phyloP scores from a whole-genome alignment of 768 basidiomycete genomes.

The Zangia roseola region DNA sequence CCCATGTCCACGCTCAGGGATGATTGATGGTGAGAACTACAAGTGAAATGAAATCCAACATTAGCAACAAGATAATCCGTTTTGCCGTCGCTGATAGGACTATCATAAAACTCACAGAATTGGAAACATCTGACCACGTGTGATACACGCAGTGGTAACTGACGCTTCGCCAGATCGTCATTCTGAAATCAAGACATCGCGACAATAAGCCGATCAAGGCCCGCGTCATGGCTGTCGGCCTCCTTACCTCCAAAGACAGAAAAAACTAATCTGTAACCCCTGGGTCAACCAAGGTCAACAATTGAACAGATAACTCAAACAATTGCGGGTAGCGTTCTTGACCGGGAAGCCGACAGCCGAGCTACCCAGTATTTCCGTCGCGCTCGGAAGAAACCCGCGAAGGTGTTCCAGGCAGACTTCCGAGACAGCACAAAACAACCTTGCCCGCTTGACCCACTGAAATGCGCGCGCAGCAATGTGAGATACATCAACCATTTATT shows the following conservation, averaged over 20 bases:
- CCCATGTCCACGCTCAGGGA: conserved; percentile 8
- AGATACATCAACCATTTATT: too few relatives aligned
- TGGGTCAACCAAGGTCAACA: not conserved
- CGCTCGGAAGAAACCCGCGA: not conserved
- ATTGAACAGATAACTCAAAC: not conserved
- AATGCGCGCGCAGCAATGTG: too few relatives aligned
- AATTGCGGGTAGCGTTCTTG: not conserved
- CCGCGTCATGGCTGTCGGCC: not conserved
- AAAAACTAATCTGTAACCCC: not conserved
- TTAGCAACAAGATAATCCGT: not conserved
- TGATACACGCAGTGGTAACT: not conserved
- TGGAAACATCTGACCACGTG: too few relatives aligned
- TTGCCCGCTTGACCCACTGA: too few relatives aligned
- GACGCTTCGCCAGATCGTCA: not conserved
- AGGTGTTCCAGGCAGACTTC: not conserved
- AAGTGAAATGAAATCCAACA: not conserved
- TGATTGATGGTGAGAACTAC: not conserved
- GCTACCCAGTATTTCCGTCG: not conserved
- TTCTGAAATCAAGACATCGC: not conserved
- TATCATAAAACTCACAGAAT: too few relatives aligned
- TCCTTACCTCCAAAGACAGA: not conserved
- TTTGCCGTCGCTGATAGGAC: too few relatives aligned
- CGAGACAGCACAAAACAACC: too few relatives aligned
- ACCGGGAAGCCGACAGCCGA: not conserved
- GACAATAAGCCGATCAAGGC: not conserved